Evolutionary conservation across 345 rosid genomes (phyloP).

Genomic region (Aurinia saxatilis): DNA sequence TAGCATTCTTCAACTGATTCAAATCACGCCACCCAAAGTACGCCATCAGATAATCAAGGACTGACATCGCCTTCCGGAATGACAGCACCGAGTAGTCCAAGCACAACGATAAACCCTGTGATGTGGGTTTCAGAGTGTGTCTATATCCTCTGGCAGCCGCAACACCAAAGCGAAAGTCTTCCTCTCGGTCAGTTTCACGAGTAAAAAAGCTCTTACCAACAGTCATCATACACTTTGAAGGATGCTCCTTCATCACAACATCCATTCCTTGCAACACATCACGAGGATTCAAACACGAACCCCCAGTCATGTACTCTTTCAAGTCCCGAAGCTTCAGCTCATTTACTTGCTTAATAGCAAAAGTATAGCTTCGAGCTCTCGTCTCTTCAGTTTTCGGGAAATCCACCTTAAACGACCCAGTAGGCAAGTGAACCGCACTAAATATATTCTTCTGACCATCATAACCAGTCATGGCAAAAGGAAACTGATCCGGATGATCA

Average conservation of each 20-base stretch:
- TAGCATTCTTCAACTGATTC: constrained; percentile 18
- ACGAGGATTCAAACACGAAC: constrained; percentile 38
- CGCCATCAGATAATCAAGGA: constrained; percentile 44
- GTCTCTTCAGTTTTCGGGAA: constrained; percentile 39
- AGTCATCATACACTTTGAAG: constrained; percentile 49
- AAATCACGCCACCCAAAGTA: constrained; percentile 34
- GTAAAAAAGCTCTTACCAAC: constrained; percentile 58
- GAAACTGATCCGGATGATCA: constrained; percentile 39
- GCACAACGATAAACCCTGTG: constrained; percentile 62
- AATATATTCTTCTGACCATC: constrained; percentile 87
- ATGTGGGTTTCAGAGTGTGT: constrained; percentile 68
- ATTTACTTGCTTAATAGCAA: constrained; percentile 54
- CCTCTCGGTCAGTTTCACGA: constrained; percentile 8
- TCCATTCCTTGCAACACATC: constrained; percentile 86
- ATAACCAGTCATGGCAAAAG: constrained; percentile 56
- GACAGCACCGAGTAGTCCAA: constrained; percentile 73
- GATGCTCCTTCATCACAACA: constrained; percentile 90
- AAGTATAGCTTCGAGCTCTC: constrained; percentile 27
- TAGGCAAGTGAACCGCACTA: constrained; percentile 50
- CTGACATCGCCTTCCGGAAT: constrained; percentile 53
- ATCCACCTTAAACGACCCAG: constrained; percentile 40
- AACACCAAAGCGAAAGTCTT: constrained; percentile 57
- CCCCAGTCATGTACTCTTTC: constrained; percentile 50
- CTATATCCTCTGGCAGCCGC: constrained; percentile 62
- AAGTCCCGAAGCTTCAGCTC: constrained; percentile 50